Percentiles rank a stretch among this genome's conserved stretches.
phyloP scores from a whole-genome alignment of 208 protist species.

The Spongospora subterranea region DNA sequence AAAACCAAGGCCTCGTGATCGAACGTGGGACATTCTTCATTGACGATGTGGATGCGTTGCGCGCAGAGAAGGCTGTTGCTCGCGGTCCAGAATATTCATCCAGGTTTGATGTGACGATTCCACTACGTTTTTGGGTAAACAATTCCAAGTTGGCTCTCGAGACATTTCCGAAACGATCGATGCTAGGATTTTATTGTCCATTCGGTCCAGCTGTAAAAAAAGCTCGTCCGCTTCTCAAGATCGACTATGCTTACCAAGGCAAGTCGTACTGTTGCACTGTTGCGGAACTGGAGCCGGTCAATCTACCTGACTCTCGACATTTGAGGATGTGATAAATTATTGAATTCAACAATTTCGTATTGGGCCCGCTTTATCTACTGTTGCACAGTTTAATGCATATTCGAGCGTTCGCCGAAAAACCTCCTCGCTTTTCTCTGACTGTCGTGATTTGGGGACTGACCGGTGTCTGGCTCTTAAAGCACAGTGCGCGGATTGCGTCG shows the following conservation, averaged over 20 bases:
- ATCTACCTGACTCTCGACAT: background rate
- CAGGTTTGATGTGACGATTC: constrained; percentile 21
- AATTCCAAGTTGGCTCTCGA: background rate
- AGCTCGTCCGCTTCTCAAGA: background rate
- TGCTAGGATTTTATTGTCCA: constrained; percentile 34
- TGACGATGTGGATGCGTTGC: background rate
- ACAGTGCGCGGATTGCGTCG: background rate
- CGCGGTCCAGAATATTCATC: background rate
- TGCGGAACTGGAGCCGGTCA: background rate
- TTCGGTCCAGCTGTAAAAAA: background rate
- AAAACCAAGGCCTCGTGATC: background rate
- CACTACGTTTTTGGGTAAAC: constrained; percentile 39
- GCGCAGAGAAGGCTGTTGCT: background rate
- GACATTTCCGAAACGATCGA: constrained; percentile 6
- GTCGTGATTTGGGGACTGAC: no score
- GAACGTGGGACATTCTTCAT: background rate
- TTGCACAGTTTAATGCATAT: no score
- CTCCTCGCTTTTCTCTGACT: no score
- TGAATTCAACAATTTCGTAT: background rate
- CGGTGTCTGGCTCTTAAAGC: background rate
- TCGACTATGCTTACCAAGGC: background rate
- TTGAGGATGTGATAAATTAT: background rate
- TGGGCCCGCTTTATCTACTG: no score
- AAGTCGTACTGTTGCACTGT: background rate
- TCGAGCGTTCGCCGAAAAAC: no score